These are phyloP conservation scores for Kwoniella botswanensis DNA, from an alignment of 768 basidiomycete genomes.

Conservation along the genomic window DNA sequence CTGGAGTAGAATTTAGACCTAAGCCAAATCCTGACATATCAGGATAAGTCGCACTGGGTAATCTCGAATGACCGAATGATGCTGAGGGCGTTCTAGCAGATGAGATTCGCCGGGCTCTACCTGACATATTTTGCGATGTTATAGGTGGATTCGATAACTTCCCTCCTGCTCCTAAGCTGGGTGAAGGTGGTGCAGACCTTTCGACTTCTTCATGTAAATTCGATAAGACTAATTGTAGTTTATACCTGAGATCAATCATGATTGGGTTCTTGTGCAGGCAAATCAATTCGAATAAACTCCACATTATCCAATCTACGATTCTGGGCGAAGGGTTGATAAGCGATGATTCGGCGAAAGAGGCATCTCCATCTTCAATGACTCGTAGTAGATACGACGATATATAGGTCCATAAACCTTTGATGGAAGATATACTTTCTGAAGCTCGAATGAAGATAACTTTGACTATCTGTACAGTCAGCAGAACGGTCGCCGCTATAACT, in stretches of 20 bases:
- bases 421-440: slow-evolving; percentile 29
- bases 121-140: slow-evolving; percentile 10
- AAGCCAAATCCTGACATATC: slow-evolving; percentile 9
- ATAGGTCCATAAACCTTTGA: slow-evolving; percentile 42
- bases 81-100: slow-evolving; percentile 15
- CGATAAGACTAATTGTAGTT: slow-evolving; percentile 28
- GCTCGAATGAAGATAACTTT: slow-evolving; percentile 45
- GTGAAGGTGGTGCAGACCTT: slow-evolving; percentile 31
- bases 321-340: slow-evolving; percentile 13
- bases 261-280: slow-evolving; percentile 36
- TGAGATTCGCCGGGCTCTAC: slow-evolving; percentile 25
- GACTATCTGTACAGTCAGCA: slow-evolving; percentile 42
- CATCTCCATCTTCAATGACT: slow-evolving; percentile 30
- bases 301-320: slow-evolving; percentile 43
- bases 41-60: slow-evolving; percentile 16
- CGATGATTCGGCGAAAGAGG: slow-evolving; percentile 17
- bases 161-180: slow-evolving; percentile 12
- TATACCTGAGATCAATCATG: slow-evolving; percentile 32
- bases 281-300: slow-evolving; percentile 43
- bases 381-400: slow-evolving; percentile 23
- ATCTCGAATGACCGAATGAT: slow-evolving; percentile 13
- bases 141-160: slow-evolving; percentile 26
- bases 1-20: neutral
- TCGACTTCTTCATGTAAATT: slow-evolving; percentile 20
- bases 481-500: slow-evolving; percentile 15